Evolutionary conservation across 768 basidiomycete species (phyloP).

Genomic region (Leccinum uliginosum): DNA sequence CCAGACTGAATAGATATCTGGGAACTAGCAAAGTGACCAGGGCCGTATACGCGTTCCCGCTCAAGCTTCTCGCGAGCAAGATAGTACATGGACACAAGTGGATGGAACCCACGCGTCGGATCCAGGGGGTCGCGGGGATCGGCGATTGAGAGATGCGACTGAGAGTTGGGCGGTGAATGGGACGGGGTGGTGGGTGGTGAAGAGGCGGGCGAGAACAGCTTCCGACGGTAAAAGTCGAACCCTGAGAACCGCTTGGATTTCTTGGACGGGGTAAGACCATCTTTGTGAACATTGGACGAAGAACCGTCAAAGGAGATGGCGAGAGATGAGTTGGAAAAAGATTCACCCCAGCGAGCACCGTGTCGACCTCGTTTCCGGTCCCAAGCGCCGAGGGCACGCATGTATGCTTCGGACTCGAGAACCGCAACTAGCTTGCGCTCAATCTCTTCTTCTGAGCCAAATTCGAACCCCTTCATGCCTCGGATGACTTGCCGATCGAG

Average conservation of each 20-base stretch:
- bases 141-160: conserved; percentile 47
- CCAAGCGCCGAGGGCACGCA: conserved; percentile 70
- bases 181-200: conserved; percentile 51
- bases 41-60: conserved; percentile 89
- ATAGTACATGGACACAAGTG: conserved; percentile 93
- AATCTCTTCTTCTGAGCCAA: conserved; percentile 86
- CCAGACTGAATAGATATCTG: conserved; percentile 60
- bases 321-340: conserved; percentile 64
- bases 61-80: conserved; percentile 95
- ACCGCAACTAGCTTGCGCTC: conserved; percentile 67
- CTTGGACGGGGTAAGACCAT: conserved; percentile 43
- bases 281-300: conserved; percentile 40
- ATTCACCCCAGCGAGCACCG: conserved; percentile 45
- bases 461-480: conserved; percentile 96
- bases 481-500: conserved; percentile 82
- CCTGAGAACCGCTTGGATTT: conserved; percentile 88
- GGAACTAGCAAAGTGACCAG: conserved; percentile 90
- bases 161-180: conserved; percentile 58
- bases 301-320: conserved; percentile 57
- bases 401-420: conserved; percentile 75
- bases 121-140: conserved; percentile 59
- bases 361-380: conserved; percentile 60
- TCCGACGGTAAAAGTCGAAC: conserved; percentile 91
- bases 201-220: conserved; percentile 63
- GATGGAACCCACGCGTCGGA: conserved; percentile 91